Conservation (phyloP, 2,329 filamentous ascomycete genomes). For the Emmonsiellopsis sp. region DNA sequence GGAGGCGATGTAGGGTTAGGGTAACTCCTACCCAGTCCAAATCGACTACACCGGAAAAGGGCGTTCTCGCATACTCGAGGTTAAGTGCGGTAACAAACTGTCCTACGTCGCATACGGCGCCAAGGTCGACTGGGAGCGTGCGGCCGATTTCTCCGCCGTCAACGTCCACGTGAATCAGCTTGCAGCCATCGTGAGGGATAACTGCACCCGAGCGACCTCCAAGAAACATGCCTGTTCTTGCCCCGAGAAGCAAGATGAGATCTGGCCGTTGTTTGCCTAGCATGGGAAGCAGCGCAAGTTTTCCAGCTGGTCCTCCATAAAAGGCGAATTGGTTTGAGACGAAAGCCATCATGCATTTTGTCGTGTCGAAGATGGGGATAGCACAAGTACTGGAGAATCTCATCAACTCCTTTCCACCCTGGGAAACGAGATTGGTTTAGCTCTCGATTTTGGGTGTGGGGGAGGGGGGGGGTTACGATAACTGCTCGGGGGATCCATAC, state of each 20-base stretch:
- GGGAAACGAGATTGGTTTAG: not conserved
- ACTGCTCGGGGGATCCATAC: not conserved
- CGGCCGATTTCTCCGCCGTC: conserved; percentile 36
- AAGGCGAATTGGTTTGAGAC: conserved; percentile 23
- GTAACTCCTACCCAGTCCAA: not conserved
- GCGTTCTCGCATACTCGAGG: conserved; percentile 6
- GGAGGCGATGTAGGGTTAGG: conserved; percentile 11
- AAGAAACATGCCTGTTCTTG: conserved; percentile 34
- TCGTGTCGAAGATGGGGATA: not conserved
- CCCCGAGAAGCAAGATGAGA: conserved; percentile 32
- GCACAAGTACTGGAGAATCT: not conserved
- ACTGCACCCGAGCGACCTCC: conserved; percentile 28
- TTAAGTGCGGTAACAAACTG: conserved; percentile 24
- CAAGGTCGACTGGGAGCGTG: conserved; percentile 30
- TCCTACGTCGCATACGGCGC: conserved; percentile 32
- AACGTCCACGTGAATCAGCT: conserved; percentile 34
- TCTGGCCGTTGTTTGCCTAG: conserved; percentile 26
- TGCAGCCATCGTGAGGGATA: conserved; percentile 28
- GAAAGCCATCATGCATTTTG: conserved; percentile 11
- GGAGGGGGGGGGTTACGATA: not conserved
- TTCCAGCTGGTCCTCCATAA: conserved; percentile 25
- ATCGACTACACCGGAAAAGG: conserved; percentile 1
- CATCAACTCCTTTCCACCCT: not conserved
- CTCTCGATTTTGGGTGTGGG: not conserved
- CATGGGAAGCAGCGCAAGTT: conserved; percentile 23